Evolutionary conservation across 1,284 basidiomycete species (phyloP).

Genomic region (Ceratobasidium sp.): DNA sequence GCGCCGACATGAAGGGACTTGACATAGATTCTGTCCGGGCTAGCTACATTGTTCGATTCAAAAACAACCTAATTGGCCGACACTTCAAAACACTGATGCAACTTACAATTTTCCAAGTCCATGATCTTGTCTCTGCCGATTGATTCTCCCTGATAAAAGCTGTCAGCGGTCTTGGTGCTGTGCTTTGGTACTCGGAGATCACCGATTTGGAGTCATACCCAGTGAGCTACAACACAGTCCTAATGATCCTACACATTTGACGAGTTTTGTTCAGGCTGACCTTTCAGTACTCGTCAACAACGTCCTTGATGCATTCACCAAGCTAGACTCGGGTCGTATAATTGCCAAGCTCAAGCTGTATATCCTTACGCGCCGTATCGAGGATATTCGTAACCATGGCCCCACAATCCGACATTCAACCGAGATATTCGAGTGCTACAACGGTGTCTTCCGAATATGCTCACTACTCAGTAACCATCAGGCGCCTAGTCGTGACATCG

Average conservation of each 20-base stretch:
- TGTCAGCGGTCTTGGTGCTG: conserved; percentile 53
- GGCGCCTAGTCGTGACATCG: conserved; percentile 47
- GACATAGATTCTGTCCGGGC: conserved; percentile 19
- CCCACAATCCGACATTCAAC: conserved; percentile 43
- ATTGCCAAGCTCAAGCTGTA: conserved; percentile 49
- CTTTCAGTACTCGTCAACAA: conserved; percentile 2
- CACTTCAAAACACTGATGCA: conserved; percentile 57
- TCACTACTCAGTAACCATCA: conserved; percentile 49
- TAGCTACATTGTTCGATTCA: conserved; percentile 54
- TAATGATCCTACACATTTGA: too few relatives aligned
- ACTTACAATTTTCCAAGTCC: conserved; percentile 54
- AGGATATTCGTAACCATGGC: conserved; percentile 47
- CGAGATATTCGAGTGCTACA: conserved; percentile 46
- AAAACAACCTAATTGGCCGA: conserved; percentile 54
- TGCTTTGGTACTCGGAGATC: conserved; percentile 56
- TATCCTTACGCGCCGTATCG: conserved; percentile 46
- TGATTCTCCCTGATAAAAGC: conserved; percentile 52
- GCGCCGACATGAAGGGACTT: conserved; percentile 16
- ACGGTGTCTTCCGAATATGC: conserved; percentile 45
- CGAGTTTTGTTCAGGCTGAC: neutral
- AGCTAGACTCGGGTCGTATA: neutral
- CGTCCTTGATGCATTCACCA: neutral
- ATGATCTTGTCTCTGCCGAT: conserved; percentile 51
- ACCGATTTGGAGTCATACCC: conserved; percentile 51
- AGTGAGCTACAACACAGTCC: conserved; percentile 43